Base-by-base conservation (phyloP, 768 basidiomycete species). In the Phylloporus rhodoxanthus region DNA sequence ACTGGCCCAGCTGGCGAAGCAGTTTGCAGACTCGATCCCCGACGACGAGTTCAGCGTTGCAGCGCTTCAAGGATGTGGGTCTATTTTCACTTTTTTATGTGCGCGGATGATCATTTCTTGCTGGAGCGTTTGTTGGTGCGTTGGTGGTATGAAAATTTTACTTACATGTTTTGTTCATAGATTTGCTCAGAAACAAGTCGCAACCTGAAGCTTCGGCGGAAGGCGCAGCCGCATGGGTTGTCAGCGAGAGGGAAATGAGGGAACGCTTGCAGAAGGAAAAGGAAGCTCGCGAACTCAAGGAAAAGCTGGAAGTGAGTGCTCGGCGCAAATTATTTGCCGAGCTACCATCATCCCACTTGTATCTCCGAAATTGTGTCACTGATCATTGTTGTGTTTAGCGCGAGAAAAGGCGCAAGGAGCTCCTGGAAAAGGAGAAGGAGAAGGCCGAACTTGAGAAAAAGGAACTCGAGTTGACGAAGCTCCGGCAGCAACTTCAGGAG, bases 21-120 rank as follows among this genome's bases (percentile, higher is more conserved):
- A 73, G 51, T 94, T 94, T 60, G 87, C 89, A 4, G 86, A 88
- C 54, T 72, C 80, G 20, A 81, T 94, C 19, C 90, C 92, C 0
- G 86, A 91, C 32, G 83, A 85, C 34, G 86, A 88, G 70, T 90
- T 93, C 62, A 88, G 87, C 60, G 87, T 93, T 47, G 91, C 92
- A 17, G 85, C 89, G 49, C 72, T 96, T 47, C 91, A 94, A 70
- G 91, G 90, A 66, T 92, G 87, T 88, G 66, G 78, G 87, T 82
- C 30, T 60, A 20, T 47, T 53, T 41, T 55, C 57, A 51, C 53
- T 57, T 46, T 53, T 51, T 9, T 37, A 36, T 51, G 47, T 44
- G 32, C 26, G 36, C 45, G 17, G 23, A 39, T 17, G 37, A 26
- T 29, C 43, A 40, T 57, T 39, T 50, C 23, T 58, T 56, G 45